Base-by-base conservation (phyloP, 2,329 filamentous ascomycete species). In the Tolypocladium amazonense region DNA sequence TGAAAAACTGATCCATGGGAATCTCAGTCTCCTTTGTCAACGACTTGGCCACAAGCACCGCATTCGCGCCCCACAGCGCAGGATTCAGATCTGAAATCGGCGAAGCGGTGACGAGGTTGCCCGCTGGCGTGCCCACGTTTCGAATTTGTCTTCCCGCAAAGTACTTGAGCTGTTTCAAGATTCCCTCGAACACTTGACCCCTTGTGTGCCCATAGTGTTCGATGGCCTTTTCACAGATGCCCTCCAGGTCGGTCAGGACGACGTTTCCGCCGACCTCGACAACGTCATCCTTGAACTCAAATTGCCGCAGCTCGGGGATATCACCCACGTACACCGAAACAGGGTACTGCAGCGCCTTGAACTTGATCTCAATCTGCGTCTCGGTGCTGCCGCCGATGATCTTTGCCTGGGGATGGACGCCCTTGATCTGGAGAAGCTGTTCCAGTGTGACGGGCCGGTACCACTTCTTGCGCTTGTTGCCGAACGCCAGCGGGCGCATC, bases 281-380 rank as follows among this genome's bases (percentile, higher is more conserved):
- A 65, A 91, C 81, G 61, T 95, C 86, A 5, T 93, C 87, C 50
- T 88, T 81, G 71, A 97, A 88, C 4, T 79, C 80, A 70, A 90
- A 97, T 65, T 92, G 88, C 15, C 91, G 82, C 60, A 99, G 77
- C 74, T 97, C 94, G 0, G 90, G 79, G 61, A 99, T 96, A 68
- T 99, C 94, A 14, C 93, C 92, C 12, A 97, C 89, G 65, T 88
- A 97, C 0, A 99, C 89, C 0, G 92, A 97, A 1, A 90, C 86
- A 4, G 88, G 88, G 70, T 97, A 97, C 67, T 92, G 84, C 79
- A 96, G 84, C 1, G 88, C 91, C 77, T 97, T 97, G 82, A 99
- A 97, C 75, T 96, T 97, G 76, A 95, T 89, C 75, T 99, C 94
- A 62, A 99, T 97, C 74, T 97, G 94, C 0, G 93, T 97, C 73